These are phyloP conservation scores for Albatrellus ellisii DNA, from an alignment of 768 basidiomycete species.

Conservation along the genomic window DNA sequence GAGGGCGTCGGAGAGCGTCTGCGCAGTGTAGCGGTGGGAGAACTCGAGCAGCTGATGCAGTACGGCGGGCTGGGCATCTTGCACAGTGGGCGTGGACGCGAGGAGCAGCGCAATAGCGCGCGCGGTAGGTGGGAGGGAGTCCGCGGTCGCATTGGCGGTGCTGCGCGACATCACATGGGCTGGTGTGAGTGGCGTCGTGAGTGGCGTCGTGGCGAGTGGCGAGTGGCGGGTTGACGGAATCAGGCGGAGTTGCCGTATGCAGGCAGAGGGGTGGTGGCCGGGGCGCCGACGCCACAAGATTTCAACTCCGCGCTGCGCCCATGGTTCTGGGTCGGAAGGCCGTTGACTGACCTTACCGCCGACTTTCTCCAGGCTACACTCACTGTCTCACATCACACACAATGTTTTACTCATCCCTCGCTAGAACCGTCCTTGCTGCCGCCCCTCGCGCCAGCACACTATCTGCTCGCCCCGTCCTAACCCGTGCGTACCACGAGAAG, in stretches of 20 bases:
- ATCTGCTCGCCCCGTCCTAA: slow-evolving; percentile 34
- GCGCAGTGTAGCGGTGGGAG: slow-evolving; percentile 70
- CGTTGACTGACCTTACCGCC: background rate
- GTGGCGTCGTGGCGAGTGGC: background rate
- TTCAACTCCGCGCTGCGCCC: background rate
- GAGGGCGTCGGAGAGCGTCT: slow-evolving; percentile 73
- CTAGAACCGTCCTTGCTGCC: slow-evolving; percentile 33
- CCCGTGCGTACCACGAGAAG: slow-evolving; percentile 85
- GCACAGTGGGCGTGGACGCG: slow-evolving; percentile 71
- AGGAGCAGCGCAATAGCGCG: slow-evolving; percentile 74
- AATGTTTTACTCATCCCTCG: slow-evolving; percentile 60
- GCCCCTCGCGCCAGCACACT: slow-evolving; percentile 30
- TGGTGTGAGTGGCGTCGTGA: background rate
- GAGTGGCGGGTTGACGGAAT: background rate
- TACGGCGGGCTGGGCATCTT: slow-evolving; percentile 78
- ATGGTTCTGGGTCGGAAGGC: background rate
- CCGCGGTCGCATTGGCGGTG: slow-evolving; percentile 16
- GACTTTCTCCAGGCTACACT: background rate
- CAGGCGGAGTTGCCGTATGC: background rate
- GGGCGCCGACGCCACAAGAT: background rate
- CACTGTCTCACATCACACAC: slow-evolving; percentile 23
- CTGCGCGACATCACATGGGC: slow-evolving; percentile 32
- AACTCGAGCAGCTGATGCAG: slow-evolving; percentile 83
- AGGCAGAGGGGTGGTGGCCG: background rate
- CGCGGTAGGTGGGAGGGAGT: slow-evolving; percentile 73